Evolutionary conservation across 225 moss, liverwort and hornwort genomes (phyloP).

Genomic region (Climacium dendroides): DNA sequence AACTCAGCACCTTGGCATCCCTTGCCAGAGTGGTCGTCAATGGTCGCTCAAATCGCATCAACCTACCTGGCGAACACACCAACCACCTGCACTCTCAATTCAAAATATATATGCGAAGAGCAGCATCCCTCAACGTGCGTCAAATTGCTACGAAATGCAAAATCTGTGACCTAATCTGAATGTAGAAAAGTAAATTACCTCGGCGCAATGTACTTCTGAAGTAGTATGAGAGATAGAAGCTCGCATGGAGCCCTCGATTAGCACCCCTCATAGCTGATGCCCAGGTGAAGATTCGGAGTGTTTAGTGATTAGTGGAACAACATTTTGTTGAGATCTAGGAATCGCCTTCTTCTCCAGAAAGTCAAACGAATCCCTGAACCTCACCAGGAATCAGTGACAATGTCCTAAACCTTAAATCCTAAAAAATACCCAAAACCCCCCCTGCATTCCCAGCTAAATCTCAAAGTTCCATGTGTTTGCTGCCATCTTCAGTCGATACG

Average conservation of each 20-base stretch:
- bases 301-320: too few species aligned
- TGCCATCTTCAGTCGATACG: neutral
- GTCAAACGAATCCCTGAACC: neutral
- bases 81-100: neutral
- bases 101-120: neutral
- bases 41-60: neutral
- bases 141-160: neutral
- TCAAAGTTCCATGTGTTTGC: neutral
- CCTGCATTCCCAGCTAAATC: too few species aligned
- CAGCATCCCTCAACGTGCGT: neutral
- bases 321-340: too few species aligned
- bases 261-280: neutral
- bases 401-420: neutral
- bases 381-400: neutral
- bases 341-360: too few species aligned
- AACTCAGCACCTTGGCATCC: conserved; percentile 55
- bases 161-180: neutral
- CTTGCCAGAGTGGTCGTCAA: neutral
- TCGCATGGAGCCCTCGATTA: neutral
- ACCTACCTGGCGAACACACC: neutral
- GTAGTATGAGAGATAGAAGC: neutral
- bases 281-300: too few species aligned
- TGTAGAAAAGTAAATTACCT: neutral
- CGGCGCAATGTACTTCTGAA: neutral
- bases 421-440: too few species aligned